These are phyloP conservation scores for Acidiella bohemica DNA, from an alignment of 495 filamentous ascomycete species.

Conservation along the genomic window DNA sequence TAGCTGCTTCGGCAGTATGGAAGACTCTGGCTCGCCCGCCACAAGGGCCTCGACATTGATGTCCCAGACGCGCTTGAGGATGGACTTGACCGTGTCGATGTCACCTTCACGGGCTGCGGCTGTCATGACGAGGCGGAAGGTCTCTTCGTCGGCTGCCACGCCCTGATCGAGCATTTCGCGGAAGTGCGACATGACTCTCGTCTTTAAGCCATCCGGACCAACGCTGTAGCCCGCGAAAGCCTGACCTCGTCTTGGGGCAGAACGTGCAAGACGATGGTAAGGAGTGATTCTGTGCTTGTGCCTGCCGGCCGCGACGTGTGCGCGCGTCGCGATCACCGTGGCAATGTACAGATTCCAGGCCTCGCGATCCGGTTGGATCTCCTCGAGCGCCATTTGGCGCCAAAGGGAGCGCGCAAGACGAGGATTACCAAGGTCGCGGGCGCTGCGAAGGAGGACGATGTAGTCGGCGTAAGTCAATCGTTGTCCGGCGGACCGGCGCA, in stretches of 20 bases:
- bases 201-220: slow-evolving; percentile 19
- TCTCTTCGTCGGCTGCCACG: slow-evolving; percentile 37
- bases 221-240: slow-evolving; percentile 12
- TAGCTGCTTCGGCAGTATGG: slow-evolving; percentile 4
- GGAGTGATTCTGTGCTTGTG: slow-evolving; percentile 34
- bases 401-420: slow-evolving; percentile 38
- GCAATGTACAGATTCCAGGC: slow-evolving; percentile 49
- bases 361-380: slow-evolving; percentile 33
- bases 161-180: slow-evolving; percentile 39
- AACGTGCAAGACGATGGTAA: slow-evolving; percentile 14
- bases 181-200: slow-evolving; percentile 31
- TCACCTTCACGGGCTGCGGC: slow-evolving; percentile 45
- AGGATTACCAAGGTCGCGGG: slow-evolving; percentile 35
- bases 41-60: slow-evolving; percentile 39
- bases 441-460: slow-evolving; percentile 43
- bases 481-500: slow-evolving; percentile 24
- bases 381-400: slow-evolving; percentile 32
- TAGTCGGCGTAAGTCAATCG: slow-evolving; percentile 37
- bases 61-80: slow-evolving; percentile 44
- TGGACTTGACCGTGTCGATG: slow-evolving; percentile 31
- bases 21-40: slow-evolving; percentile 18
- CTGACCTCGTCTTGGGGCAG: background rate
- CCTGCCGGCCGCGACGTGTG: slow-evolving; percentile 26
- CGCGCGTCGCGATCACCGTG: slow-evolving; percentile 19
- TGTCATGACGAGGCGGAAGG: slow-evolving; percentile 43